Base-by-base conservation (phyloP, 169 alveolate genomes). In the Eimeria brunetti region DNA sequence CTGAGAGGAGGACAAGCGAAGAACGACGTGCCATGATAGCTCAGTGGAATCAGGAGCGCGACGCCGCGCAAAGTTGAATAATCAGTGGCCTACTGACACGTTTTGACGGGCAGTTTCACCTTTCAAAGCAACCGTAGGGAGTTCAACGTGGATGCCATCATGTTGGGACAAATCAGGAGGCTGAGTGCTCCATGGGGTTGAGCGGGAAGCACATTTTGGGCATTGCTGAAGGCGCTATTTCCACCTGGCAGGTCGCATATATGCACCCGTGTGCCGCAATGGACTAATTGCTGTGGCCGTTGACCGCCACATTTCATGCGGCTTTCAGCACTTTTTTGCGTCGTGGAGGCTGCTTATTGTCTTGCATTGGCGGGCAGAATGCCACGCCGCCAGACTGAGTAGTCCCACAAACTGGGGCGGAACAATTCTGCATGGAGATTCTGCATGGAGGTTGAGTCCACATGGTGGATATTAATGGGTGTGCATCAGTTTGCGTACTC, bases 21-120 rank as follows among this genome's bases (percentile, higher is more conserved):
- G 97, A 95, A 60, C 96, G 97, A 60, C 89, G 97, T 44, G 97
- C 97, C 33, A 95, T 95, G 97, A 89, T 95, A n/a, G 97, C 97
- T 51, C 83, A 85, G 80, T 95, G 96, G 96, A 95, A 95, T 60
- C 76, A 44, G 46, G 96, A 95, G 95, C 89, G 96, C 60, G 96
- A 95, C 53, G 95, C 91, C 38, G 91, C 91, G 12, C 91, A 85
- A 30, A 85, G 91, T 33, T 85, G 80, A 85, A 85, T 2, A 69
- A 9, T 76, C 30, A 89, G 91, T 33, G n/a, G 44, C 85, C 6
- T 53, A 85, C 86, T 27, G 62, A 76, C 62, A n/a, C 38, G 24
- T 76, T 76, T 49, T 46, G 86, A 11, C 24, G 44, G 80, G 80
- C 80, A 14, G 49, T 33, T 30, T 1, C 51, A 49, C 51, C 51